Evolutionary conservation across 176 grass and related monocot species (phyloP).

Genomic region (Phoenix dactylifera): DNA sequence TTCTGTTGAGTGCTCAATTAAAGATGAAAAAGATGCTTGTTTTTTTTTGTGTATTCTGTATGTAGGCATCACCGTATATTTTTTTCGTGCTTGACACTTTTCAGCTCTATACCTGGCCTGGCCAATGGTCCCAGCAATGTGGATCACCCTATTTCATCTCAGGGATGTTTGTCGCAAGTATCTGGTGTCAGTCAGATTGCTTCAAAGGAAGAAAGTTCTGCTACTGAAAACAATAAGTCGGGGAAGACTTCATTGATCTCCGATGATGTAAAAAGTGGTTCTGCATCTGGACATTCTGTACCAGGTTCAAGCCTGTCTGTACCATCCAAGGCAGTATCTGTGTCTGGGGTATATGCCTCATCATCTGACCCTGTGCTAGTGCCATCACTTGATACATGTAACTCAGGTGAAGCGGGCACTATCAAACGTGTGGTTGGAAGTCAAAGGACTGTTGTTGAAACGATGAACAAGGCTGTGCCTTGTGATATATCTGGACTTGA

Average conservation of each 20-base stretch:
- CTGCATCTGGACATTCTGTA: conserved; percentile 18
- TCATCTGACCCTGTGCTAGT: conserved; percentile 9
- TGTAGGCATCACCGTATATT: no score
- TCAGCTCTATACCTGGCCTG: conserved; percentile 33
- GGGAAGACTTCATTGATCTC: conserved; percentile 7
- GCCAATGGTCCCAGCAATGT: conserved; percentile 32
- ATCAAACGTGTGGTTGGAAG: background rate
- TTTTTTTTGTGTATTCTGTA: no score
- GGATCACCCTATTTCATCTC: background rate
- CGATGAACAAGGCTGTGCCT: background rate
- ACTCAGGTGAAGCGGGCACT: background rate
- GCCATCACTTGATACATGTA: conserved; percentile 10
- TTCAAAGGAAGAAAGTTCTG: conserved; percentile 23
- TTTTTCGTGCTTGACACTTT: conserved; percentile 5
- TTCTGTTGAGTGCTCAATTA: no score
- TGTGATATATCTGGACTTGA: conserved; percentile 1
- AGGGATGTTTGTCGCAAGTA: background rate
- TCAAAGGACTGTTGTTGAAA: background rate
- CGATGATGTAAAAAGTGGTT: conserved; percentile 14
- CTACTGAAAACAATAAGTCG: conserved; percentile 10
- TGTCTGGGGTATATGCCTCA: conserved; percentile 1
- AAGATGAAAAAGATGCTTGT: no score
- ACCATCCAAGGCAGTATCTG: background rate
- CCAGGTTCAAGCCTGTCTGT: background rate
- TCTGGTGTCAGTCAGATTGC: conserved; percentile 15